Base-by-base conservation (phyloP, 495 filamentous ascomycete genomes). In the Lasiosphaeriaceae sp. region DNA sequence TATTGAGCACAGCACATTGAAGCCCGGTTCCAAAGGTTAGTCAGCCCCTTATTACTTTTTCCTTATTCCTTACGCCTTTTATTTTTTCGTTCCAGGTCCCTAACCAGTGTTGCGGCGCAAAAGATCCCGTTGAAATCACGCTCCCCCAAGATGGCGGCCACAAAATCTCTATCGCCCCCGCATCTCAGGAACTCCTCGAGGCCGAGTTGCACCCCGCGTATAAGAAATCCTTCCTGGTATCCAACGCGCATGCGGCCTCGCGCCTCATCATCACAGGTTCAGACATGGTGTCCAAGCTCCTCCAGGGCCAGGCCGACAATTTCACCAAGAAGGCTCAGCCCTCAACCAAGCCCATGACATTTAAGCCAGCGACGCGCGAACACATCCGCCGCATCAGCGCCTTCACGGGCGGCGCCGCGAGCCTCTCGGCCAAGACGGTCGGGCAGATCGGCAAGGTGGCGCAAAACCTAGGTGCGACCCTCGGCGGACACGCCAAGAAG, bases 241-340 rank as follows among this genome's bases (percentile, higher is more conserved):
- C 93, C 54, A 89, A 90, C 59, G 92, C 95, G 2, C 90, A 90
- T 2, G 86, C 87, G 4, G 95, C 93, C 20, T 97, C 94, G 17
- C 89, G 93, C 12, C 77, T 98, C 39, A 93, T 98, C 62, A 92
- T 98, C 29, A 96, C 92, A 0, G 86, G 86, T 6, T 90, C 90
- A 26, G 79, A 81, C 56, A 86, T 89, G 69, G 73, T 97, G 22
- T 82, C 90, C 64, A 92, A 88, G 66, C 80, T 84, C 16, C 74
- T 97, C 58, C 79, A 86, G 29, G 83, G 75, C 47, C 86, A 88
- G 24, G 92, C 95, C 4, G 87, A 96, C 29, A 84, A 60, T 61
- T 96, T 94, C 75, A 86, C 86, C 11, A 84, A 85, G 64, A 93
- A 83, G 59, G 86, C 87, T 1, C 85, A 89, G 64, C 90, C 94